These are phyloP conservation scores for Boletellus ananiceps DNA, from an alignment of 768 basidiomycete genomes.

Conservation along the genomic window DNA sequence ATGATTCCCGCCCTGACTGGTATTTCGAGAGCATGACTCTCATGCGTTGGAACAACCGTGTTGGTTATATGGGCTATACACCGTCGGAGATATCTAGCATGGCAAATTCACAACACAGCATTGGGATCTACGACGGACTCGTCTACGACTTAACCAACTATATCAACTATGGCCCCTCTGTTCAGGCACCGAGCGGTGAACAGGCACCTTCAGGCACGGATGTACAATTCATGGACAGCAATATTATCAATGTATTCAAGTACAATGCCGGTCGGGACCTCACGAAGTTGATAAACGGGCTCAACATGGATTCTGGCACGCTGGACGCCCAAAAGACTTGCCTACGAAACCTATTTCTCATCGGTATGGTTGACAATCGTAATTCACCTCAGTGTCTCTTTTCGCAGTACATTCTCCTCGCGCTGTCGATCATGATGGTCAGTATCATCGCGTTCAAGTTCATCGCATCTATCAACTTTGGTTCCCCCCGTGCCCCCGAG, in stretches of 20 bases:
- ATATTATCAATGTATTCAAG: slow-evolving; percentile 72
- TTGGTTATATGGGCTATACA: slow-evolving; percentile 85
- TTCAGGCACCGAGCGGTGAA: slow-evolving; percentile 45
- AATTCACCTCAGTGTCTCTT: slow-evolving; percentile 90
- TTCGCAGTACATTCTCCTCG: slow-evolving; percentile 86
- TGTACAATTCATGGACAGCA: slow-evolving; percentile 66
- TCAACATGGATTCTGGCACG: slow-evolving; percentile 55
- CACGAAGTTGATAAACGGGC: slow-evolving; percentile 63
- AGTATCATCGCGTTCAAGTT: slow-evolving; percentile 95
- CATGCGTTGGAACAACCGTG: slow-evolving; percentile 86
- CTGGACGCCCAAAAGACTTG: slow-evolving; percentile 79
- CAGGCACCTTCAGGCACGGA: slow-evolving; percentile 40
- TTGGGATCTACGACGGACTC: slow-evolving; percentile 83
- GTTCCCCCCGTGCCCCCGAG: slow-evolving; percentile 75
- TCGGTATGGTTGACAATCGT: slow-evolving; percentile 90
- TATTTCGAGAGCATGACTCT: slow-evolving; percentile 92
- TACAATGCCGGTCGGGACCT: slow-evolving; percentile 72
- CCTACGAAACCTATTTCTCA: slow-evolving; percentile 86
- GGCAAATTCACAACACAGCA: slow-evolving; percentile 56
- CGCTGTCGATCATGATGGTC: slow-evolving; percentile 88
- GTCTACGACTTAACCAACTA: slow-evolving; percentile 89
- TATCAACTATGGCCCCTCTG: slow-evolving; percentile 60
- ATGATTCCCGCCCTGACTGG: slow-evolving; percentile 95
- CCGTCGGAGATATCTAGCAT: slow-evolving; percentile 67
- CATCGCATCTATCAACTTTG: slow-evolving; percentile 84